phyloP scores from a whole-genome alignment of 2,329 filamentous ascomycete species.

The Colletotrichum sp. region DNA sequence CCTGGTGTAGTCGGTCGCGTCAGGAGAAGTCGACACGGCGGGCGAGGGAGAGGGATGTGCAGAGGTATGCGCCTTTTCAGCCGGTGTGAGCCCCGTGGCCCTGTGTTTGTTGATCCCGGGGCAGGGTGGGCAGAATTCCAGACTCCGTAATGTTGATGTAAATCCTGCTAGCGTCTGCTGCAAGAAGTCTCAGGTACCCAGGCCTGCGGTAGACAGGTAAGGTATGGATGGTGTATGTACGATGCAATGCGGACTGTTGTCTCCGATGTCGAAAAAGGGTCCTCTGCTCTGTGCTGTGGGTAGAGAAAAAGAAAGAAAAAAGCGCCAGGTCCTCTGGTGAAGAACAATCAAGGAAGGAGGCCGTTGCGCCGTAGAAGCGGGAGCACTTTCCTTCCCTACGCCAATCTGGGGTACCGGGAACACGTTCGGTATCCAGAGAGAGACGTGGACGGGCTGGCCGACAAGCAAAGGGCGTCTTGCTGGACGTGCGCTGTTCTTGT shows the following conservation, averaged over 20 bases:
- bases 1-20: neutral
- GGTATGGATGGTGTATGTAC: neutral
- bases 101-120: neutral
- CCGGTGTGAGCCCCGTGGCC: neutral
- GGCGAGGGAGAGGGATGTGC: neutral
- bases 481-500: neutral
- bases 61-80: neutral
- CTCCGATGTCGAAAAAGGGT: neutral
- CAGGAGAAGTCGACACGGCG: neutral
- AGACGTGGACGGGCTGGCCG: neutral
- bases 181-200: neutral
- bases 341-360: neutral
- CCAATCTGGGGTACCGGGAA: neutral
- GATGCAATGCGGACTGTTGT: neutral
- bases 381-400: neutral
- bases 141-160: constrained; percentile 2
- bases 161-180: neutral
- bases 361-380: neutral
- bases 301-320: neutral
- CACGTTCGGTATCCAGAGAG: neutral
- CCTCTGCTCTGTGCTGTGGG: neutral
- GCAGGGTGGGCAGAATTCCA: neutral
- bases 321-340: neutral
- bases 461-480: neutral
- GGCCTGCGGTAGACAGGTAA: neutral